Evolutionary conservation across 2,329 filamentous ascomycete species (phyloP), one percentile per base, ranked within the genome.

Genomic region (Amylocarpus encephaloides): DNA sequence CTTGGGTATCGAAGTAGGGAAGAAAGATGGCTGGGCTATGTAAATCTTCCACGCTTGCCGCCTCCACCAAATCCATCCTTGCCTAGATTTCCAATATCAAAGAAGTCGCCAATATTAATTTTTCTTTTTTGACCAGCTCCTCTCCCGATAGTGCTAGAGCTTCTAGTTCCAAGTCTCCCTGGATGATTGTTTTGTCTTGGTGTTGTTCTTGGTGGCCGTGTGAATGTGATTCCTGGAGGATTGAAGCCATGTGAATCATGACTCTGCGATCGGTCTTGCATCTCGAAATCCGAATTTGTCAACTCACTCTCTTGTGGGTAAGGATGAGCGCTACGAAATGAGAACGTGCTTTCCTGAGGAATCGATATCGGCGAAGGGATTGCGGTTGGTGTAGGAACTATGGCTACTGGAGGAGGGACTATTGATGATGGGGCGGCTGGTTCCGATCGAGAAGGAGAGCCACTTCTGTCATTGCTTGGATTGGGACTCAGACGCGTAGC

Each of bases 71-170:
- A 61, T n/a, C 55, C 53, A 51, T 88, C 84, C 62, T 84, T 85
- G 39, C 78, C 76, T 45, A 86, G 66, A 56, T 79, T 81, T 47
- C 80, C 79, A 6, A 86, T 71, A 62, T 88, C 85, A 63, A 90
- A 90, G 48, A 89, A 82, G 62, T 91, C 86, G 19, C 81, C 79
- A 61, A 87, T 78, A 59, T 86, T 85, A 59, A 88, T 76, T 60
- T 85, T 79, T 38, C 86, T 77, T 67, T 92, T 92, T 59, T 81
- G 76, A 1, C 86, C 86, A 7, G 84, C 79, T 6, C 80, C 82
- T 51, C 77, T 76, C 4, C 82, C 81, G 7, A 87, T 59, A 3
- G 59, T 53, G 6, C 35, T 56, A 18, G 53, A 35, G 29, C 54
- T 47, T 50, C 62, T 60, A 6, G 59, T 43, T 35, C 40, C 54